Evolutionary conservation across 2,329 filamentous ascomycete genomes (phyloP).

Genomic region (Sclerotinia trifoliorum): DNA sequence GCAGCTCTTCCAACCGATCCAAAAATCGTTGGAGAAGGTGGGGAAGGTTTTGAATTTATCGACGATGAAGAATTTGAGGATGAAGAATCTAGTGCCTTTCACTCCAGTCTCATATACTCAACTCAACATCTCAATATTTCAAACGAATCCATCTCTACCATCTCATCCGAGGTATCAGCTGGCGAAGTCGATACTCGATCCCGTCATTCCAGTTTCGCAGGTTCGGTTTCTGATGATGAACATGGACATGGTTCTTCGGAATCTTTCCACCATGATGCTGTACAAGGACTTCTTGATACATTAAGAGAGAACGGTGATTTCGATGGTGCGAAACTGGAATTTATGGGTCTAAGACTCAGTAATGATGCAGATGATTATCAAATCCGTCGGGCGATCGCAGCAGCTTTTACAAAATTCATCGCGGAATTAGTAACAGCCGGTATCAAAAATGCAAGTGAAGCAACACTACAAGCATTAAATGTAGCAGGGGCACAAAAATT

Average conservation of each 20-base stretch:
- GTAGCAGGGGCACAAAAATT: conserved; percentile 62
- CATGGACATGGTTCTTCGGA: conserved; percentile 47
- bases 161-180: conserved; percentile 55
- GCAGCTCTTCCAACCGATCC: conserved; percentile 47
- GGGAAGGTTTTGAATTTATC: conserved; percentile 64
- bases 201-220: conserved; percentile 69
- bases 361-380: conserved; percentile 87
- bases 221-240: conserved; percentile 64
- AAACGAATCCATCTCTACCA: conserved; percentile 61
- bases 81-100: conserved; percentile 54
- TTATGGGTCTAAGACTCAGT: conserved; percentile 88
- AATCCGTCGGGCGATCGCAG: conserved; percentile 81
- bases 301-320: conserved; percentile 77
- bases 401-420: conserved; percentile 80
- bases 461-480: conserved; percentile 55
- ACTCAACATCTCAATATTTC: conserved; percentile 43
- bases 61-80: conserved; percentile 60
- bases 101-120: conserved; percentile 44
- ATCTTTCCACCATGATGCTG: conserved; percentile 84
- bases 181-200: conserved; percentile 46
- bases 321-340: conserved; percentile 79
- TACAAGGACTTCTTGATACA: conserved; percentile 81
- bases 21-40: conserved; percentile 55
- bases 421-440: conserved; percentile 63
- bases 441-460: conserved; percentile 26